These are phyloP conservation scores for Xylona heveae DNA, from an alignment of 495 filamentous ascomycete genomes.

Conservation along the genomic window DNA sequence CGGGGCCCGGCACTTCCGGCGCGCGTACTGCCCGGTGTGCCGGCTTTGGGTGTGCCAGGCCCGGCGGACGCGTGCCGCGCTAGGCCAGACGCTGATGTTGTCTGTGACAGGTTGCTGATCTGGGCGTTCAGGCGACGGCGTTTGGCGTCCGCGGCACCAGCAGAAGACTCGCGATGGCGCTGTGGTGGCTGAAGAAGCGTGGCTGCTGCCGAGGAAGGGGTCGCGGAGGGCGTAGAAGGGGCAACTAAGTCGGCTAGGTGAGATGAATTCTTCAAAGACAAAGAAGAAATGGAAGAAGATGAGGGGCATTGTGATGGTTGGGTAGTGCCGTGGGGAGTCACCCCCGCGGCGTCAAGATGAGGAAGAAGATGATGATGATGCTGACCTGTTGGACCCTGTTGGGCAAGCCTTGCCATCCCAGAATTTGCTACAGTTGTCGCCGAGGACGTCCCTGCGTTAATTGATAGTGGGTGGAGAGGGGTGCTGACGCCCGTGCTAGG, in stretches of 20 bases:
- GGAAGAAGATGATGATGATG: background rate
- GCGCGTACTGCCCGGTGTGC: constrained; percentile 36
- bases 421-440: constrained; percentile 13
- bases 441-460: constrained; percentile 19
- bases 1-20: constrained; percentile 57
- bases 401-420: constrained; percentile 12
- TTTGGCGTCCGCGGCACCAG: constrained; percentile 48
- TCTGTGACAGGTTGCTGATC: constrained; percentile 39
- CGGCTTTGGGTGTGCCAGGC: constrained; percentile 68
- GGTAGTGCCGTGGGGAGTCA: background rate
- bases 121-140: constrained; percentile 47
- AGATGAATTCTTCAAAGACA: too few species aligned
- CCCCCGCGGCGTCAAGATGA: too few species aligned
- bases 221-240: too few species aligned
- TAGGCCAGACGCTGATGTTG: constrained; percentile 53
- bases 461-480: constrained; percentile 19
- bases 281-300: too few species aligned
- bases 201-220: constrained; percentile 40
- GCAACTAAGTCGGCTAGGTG: too few species aligned
- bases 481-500: constrained; percentile 23
- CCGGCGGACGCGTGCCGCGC: constrained; percentile 63
- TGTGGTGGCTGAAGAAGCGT: constrained; percentile 38
- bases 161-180: constrained; percentile 54
- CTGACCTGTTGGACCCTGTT: constrained; percentile 13
- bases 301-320: too few species aligned